These are phyloP conservation scores for Blepharisma stoltei DNA, from an alignment of 73 alveolate species.

Conservation along the genomic window DNA sequence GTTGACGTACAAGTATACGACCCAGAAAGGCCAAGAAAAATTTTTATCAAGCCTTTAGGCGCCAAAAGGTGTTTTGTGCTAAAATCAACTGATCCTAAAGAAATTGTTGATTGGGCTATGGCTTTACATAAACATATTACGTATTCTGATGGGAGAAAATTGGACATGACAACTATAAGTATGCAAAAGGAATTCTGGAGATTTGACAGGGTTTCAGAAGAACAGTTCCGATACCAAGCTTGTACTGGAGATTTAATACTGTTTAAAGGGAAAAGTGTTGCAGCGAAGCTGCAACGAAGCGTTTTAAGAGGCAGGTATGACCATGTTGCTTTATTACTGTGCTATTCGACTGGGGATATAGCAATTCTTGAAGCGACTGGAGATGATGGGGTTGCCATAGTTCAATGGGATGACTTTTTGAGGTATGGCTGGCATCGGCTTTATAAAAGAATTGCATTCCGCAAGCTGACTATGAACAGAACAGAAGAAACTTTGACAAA, in stretches of 20 bases:
- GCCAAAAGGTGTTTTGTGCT: constrained; percentile 33
- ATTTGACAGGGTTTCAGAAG: constrained; percentile 44
- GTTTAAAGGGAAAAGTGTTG: constrained; percentile 61
- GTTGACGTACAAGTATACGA: constrained; percentile 23
- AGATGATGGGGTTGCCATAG: constrained; percentile 52
- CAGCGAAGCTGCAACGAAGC: constrained; percentile 51
- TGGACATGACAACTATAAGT: constrained; percentile 9
- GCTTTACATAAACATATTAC: constrained; percentile 26
- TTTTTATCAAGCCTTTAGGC: constrained; percentile 30
- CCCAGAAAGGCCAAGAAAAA: constrained; percentile 15
- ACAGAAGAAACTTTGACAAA: constrained; percentile 24
- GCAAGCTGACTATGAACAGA: constrained; percentile 50
- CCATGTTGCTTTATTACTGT: constrained; percentile 75
- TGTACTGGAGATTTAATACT: constrained; percentile 74
- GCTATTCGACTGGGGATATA: constrained; percentile 52
- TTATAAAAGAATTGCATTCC: constrained; percentile 50
- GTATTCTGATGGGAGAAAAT: constrained; percentile 36
- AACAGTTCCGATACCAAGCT: constrained; percentile 42
- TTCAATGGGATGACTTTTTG: constrained; percentile 56
- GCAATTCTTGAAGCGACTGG: constrained; percentile 72
- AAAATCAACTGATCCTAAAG: constrained; percentile 36
- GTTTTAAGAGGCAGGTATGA: constrained; percentile 72
- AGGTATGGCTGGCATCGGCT: constrained; percentile 46
- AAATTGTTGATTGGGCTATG: constrained; percentile 36
- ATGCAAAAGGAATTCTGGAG: constrained; percentile 49